A percentile compares a stretch with the other conserved stretches of the same genome.
Evolutionary conservation across 176 grass and related monocot genomes (phyloP).

Genomic region (sorghum (Sorghum bicolor)): DNA sequence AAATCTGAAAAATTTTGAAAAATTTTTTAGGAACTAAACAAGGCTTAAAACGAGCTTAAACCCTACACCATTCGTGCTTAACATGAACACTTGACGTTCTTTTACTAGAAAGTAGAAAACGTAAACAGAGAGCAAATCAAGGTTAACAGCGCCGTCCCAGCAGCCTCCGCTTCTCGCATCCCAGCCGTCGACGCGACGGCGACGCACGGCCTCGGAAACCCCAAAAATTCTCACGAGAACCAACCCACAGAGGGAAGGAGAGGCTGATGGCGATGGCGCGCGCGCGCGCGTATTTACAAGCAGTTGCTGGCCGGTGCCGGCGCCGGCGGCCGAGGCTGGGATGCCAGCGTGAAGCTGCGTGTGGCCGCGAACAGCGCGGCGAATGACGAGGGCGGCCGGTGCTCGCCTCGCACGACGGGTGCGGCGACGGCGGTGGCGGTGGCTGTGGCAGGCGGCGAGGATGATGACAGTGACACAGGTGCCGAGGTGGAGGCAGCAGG

Average conservation of each 20-base stretch:
- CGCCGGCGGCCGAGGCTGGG: slow-evolving; percentile 34
- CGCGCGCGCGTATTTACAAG: slow-evolving; percentile 33
- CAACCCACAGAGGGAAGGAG: background rate
- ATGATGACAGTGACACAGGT: background rate
- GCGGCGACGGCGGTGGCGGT: background rate
- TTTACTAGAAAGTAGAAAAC: background rate
- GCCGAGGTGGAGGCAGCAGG: slow-evolving; percentile 9
- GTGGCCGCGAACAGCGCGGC: slow-evolving; percentile 51
- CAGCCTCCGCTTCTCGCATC: background rate
- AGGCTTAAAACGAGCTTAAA: background rate
- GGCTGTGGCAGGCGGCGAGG: background rate
- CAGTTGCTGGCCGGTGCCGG: slow-evolving; percentile 45
- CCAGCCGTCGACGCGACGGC: slow-evolving; percentile 38
- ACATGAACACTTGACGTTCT: slow-evolving; percentile 1
- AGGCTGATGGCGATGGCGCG: background rate
- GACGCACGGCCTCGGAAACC: slow-evolving; percentile 34
- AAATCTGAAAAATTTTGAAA: no score
- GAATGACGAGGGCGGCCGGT: slow-evolving; percentile 57
- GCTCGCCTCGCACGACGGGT: background rate
- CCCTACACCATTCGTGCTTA: background rate
- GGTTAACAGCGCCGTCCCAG: slow-evolving; percentile 2
- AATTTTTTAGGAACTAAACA: no score
- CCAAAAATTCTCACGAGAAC: slow-evolving; percentile 40
- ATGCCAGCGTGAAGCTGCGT: slow-evolving; percentile 33
- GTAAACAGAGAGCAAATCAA: slow-evolving; percentile 2